These are phyloP conservation scores for Linum tenue DNA, from an alignment of 345 rosid genomes.

Conservation along the genomic window DNA sequence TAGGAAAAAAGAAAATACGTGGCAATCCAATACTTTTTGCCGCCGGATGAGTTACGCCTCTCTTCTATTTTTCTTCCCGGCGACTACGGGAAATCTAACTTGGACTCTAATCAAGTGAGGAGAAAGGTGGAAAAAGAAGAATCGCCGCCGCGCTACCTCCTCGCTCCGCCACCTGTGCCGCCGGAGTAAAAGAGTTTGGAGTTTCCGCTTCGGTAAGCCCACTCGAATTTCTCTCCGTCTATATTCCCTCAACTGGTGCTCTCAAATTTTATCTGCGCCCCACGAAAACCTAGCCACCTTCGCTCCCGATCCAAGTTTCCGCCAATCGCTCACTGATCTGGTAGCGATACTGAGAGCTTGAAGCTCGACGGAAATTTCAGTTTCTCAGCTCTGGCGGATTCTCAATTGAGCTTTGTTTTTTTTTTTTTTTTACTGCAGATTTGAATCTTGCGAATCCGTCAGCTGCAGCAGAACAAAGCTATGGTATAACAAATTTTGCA, in stretches of 20 bases:
- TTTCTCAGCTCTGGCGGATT: background rate
- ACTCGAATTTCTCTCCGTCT: background rate
- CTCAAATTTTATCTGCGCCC: background rate
- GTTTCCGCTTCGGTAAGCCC: background rate
- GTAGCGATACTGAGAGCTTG: background rate
- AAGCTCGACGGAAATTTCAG: background rate
- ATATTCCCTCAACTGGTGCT: background rate
- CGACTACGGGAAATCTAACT: too few relatives aligned
- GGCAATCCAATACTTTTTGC: too few relatives aligned
- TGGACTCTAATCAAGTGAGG: too few relatives aligned
- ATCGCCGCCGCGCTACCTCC: too few relatives aligned
- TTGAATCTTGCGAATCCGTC: slow-evolving; percentile 9
- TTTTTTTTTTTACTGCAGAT: slow-evolving; percentile 8
- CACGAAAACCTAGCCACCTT: background rate
- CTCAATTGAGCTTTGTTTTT: background rate
- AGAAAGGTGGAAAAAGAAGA: too few relatives aligned
- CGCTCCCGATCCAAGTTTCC: background rate
- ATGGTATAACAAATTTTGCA: slow-evolving; percentile 13
- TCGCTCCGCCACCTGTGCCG: too few relatives aligned
- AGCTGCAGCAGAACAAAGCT: slow-evolving; percentile 3
- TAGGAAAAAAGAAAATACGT: too few relatives aligned
- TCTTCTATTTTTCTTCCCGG: too few relatives aligned
- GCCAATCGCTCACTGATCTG: background rate
- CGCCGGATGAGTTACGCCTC: too few relatives aligned
- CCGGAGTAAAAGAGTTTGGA: too few relatives aligned